These are phyloP conservation scores for Coffea canephora DNA, from an alignment of 257 asterid genomes.

Conservation along the genomic window DNA sequence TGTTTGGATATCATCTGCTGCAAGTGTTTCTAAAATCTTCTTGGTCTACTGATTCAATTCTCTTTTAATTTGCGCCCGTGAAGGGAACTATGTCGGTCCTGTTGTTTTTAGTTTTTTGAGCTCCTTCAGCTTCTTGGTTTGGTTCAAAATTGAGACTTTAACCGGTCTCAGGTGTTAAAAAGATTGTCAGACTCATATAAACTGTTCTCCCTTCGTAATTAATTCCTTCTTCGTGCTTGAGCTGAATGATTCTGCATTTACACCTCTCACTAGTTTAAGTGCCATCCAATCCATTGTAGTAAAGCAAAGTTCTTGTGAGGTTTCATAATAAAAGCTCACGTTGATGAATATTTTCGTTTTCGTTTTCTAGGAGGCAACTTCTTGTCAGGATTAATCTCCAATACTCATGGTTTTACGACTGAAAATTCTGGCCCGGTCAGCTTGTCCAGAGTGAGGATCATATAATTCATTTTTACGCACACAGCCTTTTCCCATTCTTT, in stretches of 20 bases:
- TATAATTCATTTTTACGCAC: neutral
- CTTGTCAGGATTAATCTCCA: too few relatives aligned
- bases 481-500: too few relatives aligned
- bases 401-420: too few relatives aligned
- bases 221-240: neutral
- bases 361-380: too few relatives aligned
- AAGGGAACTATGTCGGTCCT: too few relatives aligned
- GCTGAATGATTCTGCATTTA: neutral
- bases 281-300: too few relatives aligned
- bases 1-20: conserved; percentile 34
- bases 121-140: neutral
- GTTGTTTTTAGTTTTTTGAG: neutral
- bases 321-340: too few relatives aligned
- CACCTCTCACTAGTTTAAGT: too few relatives aligned
- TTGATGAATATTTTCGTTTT: too few relatives aligned
- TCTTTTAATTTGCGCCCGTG: neutral
- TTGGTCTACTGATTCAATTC: neutral
- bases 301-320: too few relatives aligned
- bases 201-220: neutral
- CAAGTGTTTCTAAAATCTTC: neutral
- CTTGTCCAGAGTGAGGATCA: neutral
- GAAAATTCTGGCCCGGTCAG: neutral
- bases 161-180: neutral
- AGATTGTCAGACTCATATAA: neutral
- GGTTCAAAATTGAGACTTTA: neutral